Percentiles rank a stretch among this genome's conserved stretches.
phyloP scores from a whole-genome alignment of 176 grass and related monocot genomes.

The Raddia guianensis region DNA sequence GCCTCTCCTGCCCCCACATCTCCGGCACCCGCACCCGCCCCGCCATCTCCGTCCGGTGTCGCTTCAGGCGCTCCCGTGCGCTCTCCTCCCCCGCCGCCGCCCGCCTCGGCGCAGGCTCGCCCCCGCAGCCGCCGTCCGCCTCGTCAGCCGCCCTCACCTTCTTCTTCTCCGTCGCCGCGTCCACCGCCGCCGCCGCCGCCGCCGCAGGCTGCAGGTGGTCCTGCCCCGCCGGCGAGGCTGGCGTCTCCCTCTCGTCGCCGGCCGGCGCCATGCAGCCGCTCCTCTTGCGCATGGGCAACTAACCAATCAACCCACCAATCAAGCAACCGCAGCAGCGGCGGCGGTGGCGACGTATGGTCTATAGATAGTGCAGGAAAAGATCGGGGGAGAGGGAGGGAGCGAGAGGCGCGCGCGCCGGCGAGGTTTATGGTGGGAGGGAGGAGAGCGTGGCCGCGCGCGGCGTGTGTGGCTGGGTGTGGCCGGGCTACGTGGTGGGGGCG shows the following conservation, averaged over 20 bases:
- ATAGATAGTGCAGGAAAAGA: neutral
- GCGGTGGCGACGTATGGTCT: no score
- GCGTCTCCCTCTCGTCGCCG: neutral
- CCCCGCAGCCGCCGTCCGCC: neutral
- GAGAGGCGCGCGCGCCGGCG: neutral
- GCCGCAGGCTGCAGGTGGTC: neutral
- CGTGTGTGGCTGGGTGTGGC: constrained; percentile 50
- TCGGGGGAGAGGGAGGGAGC: neutral
- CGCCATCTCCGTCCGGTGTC: constrained; percentile 61
- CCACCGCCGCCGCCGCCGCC: neutral
- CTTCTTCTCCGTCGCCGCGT: neutral
- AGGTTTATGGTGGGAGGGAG: constrained; percentile 35
- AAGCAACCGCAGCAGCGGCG: neutral
- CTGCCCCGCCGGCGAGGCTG: no score
- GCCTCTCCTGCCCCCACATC: constrained; percentile 61
- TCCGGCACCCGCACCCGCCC: constrained; percentile 65
- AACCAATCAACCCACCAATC: neutral
- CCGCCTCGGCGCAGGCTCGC: neutral
- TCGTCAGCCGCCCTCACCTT: neutral
- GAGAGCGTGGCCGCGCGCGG: constrained; percentile 38
- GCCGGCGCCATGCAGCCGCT: constrained; percentile 25
- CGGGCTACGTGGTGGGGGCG: constrained; percentile 30
- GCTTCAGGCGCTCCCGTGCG: constrained; percentile 61
- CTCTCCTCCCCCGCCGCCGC: constrained; percentile 24
- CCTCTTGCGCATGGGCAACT: constrained; percentile 5